These are phyloP conservation scores for Fragaria iinumae DNA, from an alignment of 306 rosid genomes.

Conservation along the genomic window DNA sequence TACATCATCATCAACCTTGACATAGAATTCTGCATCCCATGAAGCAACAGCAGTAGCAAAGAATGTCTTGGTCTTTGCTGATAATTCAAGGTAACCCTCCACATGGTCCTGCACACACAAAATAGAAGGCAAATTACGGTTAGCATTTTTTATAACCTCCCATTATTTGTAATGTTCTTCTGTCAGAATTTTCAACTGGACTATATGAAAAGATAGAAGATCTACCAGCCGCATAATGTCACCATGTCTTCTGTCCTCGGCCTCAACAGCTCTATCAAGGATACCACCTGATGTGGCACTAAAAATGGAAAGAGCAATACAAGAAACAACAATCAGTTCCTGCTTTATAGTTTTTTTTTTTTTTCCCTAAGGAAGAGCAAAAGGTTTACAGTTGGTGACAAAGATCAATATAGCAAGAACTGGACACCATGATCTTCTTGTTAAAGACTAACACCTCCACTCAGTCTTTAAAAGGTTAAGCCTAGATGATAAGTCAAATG, in stretches of 20 bases:
- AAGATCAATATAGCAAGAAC: not conserved
- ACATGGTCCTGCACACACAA: constrained; percentile 45
- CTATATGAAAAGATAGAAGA: constrained; percentile 13
- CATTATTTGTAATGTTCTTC: not conserved
- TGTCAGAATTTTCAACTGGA: not conserved
- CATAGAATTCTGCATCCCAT: constrained; percentile 62
- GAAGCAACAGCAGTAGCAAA: constrained; percentile 50
- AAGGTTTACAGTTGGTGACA: not conserved
- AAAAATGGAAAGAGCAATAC: constrained; percentile 10
- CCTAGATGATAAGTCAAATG: not conserved
- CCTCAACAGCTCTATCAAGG: constrained; percentile 59
- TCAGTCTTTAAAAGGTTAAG: not conserved
- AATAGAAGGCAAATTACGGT: not conserved
- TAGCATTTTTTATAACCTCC: constrained; percentile 5
- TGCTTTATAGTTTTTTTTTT: not conserved
- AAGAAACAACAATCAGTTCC: not conserved
- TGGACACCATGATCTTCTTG: not conserved
- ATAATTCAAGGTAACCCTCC: constrained; percentile 60
- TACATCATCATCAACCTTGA: constrained; percentile 62
- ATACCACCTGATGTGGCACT: constrained; percentile 66
- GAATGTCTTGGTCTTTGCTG: constrained; percentile 54
- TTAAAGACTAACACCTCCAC: not conserved
- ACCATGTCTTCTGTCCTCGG: constrained; percentile 51
- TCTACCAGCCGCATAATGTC: constrained; percentile 58
- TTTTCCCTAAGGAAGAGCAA: not conserved